Evolutionary conservation across 2,329 filamentous ascomycete species (phyloP), one percentile per base, ranked within the genome.

Genomic region (Microdochium bolleyi): DNA sequence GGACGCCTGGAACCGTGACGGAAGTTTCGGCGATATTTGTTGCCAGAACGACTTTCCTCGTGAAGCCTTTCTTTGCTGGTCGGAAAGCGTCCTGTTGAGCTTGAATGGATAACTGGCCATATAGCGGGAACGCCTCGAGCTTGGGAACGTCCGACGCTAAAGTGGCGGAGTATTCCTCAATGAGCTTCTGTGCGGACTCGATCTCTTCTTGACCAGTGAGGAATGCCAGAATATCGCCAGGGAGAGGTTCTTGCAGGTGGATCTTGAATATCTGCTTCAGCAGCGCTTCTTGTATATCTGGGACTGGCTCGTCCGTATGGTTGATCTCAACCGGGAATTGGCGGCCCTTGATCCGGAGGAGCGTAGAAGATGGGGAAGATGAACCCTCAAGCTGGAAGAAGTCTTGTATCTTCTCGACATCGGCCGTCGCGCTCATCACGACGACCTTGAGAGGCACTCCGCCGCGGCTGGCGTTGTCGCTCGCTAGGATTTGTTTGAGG

Each of bases 21-120:
- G 94, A 97, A 0, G 94, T 97, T 68, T 99, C 94, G n/a, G 94
- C 94, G 61, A 99, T 97, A 63, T 99, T 99, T 14, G 94, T 99
- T 0, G 92, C 87, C 1, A 99, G 74, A 0, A 99, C 91, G 13
- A 97, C 79, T 64, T 97, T 97, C 46, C 94, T 81, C 0, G 89
- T 95, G 53, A 78, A 80, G n/a, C 77, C 77, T 2, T 83, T 80
- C 52, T 82, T 82, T 22, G 88, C 79, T 1, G 88, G 87, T 52
- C 85, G 76, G 66, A 99, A 97, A 10, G 95, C 91, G 22, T 84
- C 81, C 58, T 95, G 88, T 61, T 99, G 94, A 0, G 88, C 87
- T 51, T 86, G 82, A 59, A 94, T 90, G 1, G 92, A 88, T 5
- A 99, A 78, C 34, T 95, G 91, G 1, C 94, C 94, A 62, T 95